Conservation (phyloP, 345 rosid genomes). For the Hirschfeldia incana region DNA sequence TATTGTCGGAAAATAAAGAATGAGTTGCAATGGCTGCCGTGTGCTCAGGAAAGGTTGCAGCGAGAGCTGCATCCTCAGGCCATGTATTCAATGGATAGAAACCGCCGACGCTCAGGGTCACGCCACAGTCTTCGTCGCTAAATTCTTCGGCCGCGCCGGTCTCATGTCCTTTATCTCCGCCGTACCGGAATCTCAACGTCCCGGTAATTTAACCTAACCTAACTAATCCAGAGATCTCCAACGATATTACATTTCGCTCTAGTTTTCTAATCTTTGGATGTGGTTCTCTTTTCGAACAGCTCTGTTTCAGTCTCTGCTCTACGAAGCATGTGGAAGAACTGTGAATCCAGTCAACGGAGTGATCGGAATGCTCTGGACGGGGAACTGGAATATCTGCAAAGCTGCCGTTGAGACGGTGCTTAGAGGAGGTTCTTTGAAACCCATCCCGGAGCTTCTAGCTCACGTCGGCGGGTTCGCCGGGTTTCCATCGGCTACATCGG, state of each 20-base stretch:
- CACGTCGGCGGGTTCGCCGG: constrained; percentile 40
- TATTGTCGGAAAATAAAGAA: constrained; percentile 32
- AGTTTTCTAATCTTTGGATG: not conserved
- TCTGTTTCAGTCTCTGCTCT: constrained; percentile 79
- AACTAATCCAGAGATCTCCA: constrained; percentile 10
- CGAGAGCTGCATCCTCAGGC: constrained; percentile 81
- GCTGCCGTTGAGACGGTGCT: constrained; percentile 88
- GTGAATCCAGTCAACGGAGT: constrained; percentile 98
- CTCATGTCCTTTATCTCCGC: constrained; percentile 95
- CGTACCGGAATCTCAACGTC: constrained; percentile 85
- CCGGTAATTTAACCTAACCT: constrained; percentile 57
- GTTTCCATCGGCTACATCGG: constrained; percentile 48
- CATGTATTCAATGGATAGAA: constrained; percentile 92
- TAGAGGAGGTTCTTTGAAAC: constrained; percentile 68
- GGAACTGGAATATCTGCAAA: constrained; percentile 87
- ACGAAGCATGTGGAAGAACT: constrained; percentile 93
- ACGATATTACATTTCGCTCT: not conserved
- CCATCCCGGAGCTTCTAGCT: constrained; percentile 62
- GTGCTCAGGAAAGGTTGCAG: constrained; percentile 97
- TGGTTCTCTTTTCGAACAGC: constrained; percentile 44
- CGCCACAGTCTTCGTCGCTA: constrained; percentile 96
- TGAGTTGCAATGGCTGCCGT: constrained; percentile 99
- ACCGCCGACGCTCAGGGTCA: constrained; percentile 90
- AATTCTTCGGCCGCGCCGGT: constrained; percentile 97
- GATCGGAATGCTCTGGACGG: constrained; percentile 89